These are phyloP conservation scores for Priceomyces castillae DNA, from an alignment of 805 yeast species.

Conservation along the genomic window DNA sequence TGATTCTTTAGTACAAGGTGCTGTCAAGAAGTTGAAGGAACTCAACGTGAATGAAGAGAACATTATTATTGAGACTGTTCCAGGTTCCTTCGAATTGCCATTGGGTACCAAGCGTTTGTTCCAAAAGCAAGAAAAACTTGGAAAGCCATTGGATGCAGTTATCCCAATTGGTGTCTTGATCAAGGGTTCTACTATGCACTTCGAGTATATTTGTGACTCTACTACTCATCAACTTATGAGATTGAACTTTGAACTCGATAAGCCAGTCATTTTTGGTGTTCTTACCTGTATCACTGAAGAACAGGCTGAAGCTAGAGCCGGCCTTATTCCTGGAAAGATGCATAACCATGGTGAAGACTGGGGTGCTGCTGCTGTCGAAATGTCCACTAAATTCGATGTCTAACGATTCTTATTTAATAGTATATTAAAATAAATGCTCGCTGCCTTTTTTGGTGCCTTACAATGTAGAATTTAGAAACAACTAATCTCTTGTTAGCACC, in stretches of 20 bases:
- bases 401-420: background rate
- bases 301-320: conserved; percentile 93
- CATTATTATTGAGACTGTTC: conserved; percentile 80
- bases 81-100: conserved; percentile 95
- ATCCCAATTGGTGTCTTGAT: conserved; percentile 93
- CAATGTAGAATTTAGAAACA: too few species aligned
- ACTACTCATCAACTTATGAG: conserved; percentile 83
- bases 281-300: conserved; percentile 91
- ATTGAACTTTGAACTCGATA: conserved; percentile 62
- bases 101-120: conserved; percentile 62
- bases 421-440: too few species aligned
- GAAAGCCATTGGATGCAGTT: conserved; percentile 69
- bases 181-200: conserved; percentile 97
- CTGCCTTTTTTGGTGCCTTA: too few species aligned
- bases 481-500: too few species aligned
- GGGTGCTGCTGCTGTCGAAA: conserved; percentile 99
- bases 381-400: conserved; percentile 47
- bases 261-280: conserved; percentile 91
- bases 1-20: conserved; percentile 77
- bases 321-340: conserved; percentile 66
- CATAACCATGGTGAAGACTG: conserved; percentile 98
- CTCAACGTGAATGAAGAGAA: conserved; percentile 75
- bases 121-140: conserved; percentile 40
- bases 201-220: conserved; percentile 93
- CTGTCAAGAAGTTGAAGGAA: conserved; percentile 53